Evolutionary conservation across 441 rosid species (phyloP), one percentile per base, ranked within the genome.

Genomic region (Capsella rubella): DNA sequence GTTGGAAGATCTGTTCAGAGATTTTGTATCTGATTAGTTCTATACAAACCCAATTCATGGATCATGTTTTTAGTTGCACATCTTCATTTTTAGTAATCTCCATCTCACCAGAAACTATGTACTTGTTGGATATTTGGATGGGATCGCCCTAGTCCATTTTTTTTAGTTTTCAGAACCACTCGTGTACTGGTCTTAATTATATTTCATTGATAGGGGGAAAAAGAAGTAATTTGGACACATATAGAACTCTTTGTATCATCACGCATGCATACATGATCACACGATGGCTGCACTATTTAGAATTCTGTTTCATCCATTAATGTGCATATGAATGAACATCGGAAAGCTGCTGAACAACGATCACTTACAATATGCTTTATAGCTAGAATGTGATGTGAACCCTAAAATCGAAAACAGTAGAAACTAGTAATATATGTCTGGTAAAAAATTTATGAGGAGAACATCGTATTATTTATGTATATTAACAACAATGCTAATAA

Each of bases 1-100:
- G 70, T 75, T 75, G 74, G 74, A 75, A 69, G 80, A 77, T 77
- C 80, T 77, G 72, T 71, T 71, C 68, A 71, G 80, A 71, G 80
- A 71, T 77, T 77, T 71, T 64, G 51, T 66, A 49, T 70, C 43
- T 37, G 75, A 64, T 64, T 64, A 77, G 42, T 64, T 76, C 79
- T 40, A 28, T 50, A 37, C 7, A 64, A 21, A 64, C 51, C 60
- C 40, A 56, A 55, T 28, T 63, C 61, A 40, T 28, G 25, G 61
- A 64, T 76, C 71, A 34, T 10, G 27, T 47, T 37, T 46, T 34
- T 49, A 46, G 29, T 8, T 6, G 43, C 50, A 58, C 51, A 39
- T 67, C 18, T 57, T 18, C 52, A 10, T 29, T 73, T 55, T 31
- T 54, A 27, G 50, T 56, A 4, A 34, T 72, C 29, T 25, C 34